Base-by-base conservation (phyloP, 805 yeast species). In the Candida caryicola region DNA sequence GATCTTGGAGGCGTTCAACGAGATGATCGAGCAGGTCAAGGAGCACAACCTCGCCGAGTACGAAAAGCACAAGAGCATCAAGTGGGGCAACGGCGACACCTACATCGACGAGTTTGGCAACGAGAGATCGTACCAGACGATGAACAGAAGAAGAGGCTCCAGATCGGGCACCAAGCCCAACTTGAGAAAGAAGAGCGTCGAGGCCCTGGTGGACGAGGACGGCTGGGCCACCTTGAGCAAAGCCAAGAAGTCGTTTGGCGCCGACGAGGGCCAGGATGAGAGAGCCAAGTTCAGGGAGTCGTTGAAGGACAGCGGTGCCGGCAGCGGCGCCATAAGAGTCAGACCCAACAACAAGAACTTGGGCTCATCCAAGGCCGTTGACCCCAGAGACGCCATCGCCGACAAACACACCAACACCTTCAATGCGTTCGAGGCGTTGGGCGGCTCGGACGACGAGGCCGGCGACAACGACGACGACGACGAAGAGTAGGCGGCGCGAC, bases 401-500 rank as follows among this genome's bases (percentile, higher is more conserved):
- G 87, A 81, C 46, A 77, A 81, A 46, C 83, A 77, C 45, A 77
- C 78, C 44, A 71, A 72, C 31, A 71, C 77, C 15, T 85, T 85
- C 73, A 85, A 85, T 61, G 91, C 93, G 4, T 85, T 85, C 59
- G 89, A 82, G 50, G 91, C 91, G 17, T 76, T 85, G 55, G 83
- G 76, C 19, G 81, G 70, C 32, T 81, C 74, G 18, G 82, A 74
- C 29, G 76, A 73, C 34, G n/a, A n/a, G n/a, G n/a, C n/a, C n/a
- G n/a, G n/a, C n/a, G n/a, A n/a, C n/a, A n/a, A n/a, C n/a, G n/a
- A n/a, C n/a, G n/a, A n/a, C n/a, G 71, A 54, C 30, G 58, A 41
- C 29, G 43, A 43, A 25, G 41, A 26, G 13, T 34, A 17, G 14
- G 15, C 10, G 23, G n/a, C n/a, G n/a, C n/a, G n/a, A n/a, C n/a